Base-by-base conservation (phyloP, 2,329 filamentous ascomycete genomes). In the Pestalotiopsis fici region DNA sequence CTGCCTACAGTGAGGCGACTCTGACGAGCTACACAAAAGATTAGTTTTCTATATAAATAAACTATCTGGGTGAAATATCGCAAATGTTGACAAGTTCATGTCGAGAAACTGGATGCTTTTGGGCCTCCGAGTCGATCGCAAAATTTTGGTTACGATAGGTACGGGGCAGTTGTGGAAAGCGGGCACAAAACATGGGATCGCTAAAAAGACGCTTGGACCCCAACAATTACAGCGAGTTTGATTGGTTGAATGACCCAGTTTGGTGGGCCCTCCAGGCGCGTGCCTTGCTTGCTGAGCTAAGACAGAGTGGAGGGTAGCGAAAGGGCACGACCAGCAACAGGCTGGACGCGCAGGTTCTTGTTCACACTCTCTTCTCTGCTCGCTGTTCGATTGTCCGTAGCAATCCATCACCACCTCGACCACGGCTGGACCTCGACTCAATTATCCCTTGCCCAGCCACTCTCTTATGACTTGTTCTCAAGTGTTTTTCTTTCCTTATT, bases 121-220 rank as follows among this genome's bases (percentile, higher is more conserved):
- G 64, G 55, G 71, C 56, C 50, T 73, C 69, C 71, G 70, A 73
- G 74, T 74, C 73, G 74, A 74, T 75, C 71, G 73, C 71, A 67
- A 68, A 69, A 71, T 72, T 64, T 65, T 74, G 74, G 70, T 71
- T 69, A 71, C 72, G 71, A 71, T 54, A 47, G 54, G 63, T 54
- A 31, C 54, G 25, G 27, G 28, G 54, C 50, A 55, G 63, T 65
- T 54, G 63, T 65, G 18, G 31, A 59, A 65, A 57, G 54, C 63
- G 54, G 63, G 37, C 23, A 50, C 54, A 59, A 59, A 65, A 65
- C 63, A 59, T 43, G 54, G 37, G 27, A 65, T 57, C 27, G 50
- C 70, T 66, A 43, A 59, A 65, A 54, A 63, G 50, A 63, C 62
- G 64, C 64, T 65, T 27, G 63, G 59, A 37, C 64, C 43, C 39